These are phyloP conservation scores for Verruconis gallopava DNA, from an alignment of 2,329 filamentous ascomycete genomes.

Conservation along the genomic window DNA sequence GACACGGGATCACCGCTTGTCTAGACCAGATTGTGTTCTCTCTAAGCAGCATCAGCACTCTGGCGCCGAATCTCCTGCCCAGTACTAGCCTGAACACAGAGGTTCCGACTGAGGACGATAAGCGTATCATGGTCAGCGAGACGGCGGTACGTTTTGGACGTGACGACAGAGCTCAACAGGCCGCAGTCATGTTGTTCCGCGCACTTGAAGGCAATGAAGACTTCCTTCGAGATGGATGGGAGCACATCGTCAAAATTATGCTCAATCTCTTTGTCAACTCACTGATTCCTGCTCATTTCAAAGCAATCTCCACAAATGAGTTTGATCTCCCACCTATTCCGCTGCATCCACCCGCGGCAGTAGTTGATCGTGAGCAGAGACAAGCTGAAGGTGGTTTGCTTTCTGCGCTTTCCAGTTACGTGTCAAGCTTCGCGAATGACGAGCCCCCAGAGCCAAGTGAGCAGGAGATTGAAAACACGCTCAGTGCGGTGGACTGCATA, in stretches of 20 bases:
- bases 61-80: slow-evolving; percentile 61
- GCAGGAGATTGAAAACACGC: slow-evolving; percentile 88
- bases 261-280: slow-evolving; percentile 95
- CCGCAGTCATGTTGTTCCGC: slow-evolving; percentile 88
- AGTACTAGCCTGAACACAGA: slow-evolving; percentile 90
- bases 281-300: slow-evolving; percentile 49
- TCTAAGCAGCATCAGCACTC: slow-evolving; percentile 77
- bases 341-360: slow-evolving; percentile 77
- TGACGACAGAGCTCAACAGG: slow-evolving; percentile 85
- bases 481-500: slow-evolving; percentile 89
- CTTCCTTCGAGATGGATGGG: slow-evolving; percentile 65
- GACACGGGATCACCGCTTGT: slow-evolving; percentile 70
- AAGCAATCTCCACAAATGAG: neutral
- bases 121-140: slow-evolving; percentile 96
- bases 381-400: slow-evolving; percentile 73
- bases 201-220: slow-evolving; percentile 77
- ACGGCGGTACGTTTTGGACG: slow-evolving; percentile 89
- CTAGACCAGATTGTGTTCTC: slow-evolving; percentile 89
- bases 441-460: slow-evolving; percentile 96
- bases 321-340: slow-evolving; percentile 78
- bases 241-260: slow-evolving; percentile 64
- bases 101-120: slow-evolving; percentile 73
- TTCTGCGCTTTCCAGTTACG: slow-evolving; percentile 88
- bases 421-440: slow-evolving; percentile 97
- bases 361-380: slow-evolving; percentile 77